These are phyloP conservation scores for Neurospora sp. DNA, from an alignment of 495 filamentous ascomycete genomes.

Conservation along the genomic window DNA sequence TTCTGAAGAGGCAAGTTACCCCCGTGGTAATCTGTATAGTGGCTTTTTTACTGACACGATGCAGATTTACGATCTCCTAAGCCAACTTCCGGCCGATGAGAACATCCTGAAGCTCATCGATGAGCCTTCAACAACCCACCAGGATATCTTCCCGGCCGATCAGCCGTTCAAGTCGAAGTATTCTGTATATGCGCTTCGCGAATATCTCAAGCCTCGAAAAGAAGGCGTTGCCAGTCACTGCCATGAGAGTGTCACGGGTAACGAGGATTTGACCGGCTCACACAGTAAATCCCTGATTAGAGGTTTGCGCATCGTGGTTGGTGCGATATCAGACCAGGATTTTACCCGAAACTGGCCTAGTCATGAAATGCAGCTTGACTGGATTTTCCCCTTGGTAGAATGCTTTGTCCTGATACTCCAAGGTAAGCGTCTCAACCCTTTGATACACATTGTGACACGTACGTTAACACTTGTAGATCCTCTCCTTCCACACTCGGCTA, in stretches of 20 bases:
- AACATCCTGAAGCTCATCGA: slow-evolving; percentile 49
- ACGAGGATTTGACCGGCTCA: slow-evolving; percentile 4
- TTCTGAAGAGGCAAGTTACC: slow-evolving; percentile 48
- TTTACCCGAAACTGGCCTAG: slow-evolving; percentile 29
- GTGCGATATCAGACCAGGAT: slow-evolving; percentile 34
- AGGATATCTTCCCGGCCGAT: slow-evolving; percentile 54
- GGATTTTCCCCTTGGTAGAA: slow-evolving; percentile 32
- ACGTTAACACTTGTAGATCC: slow-evolving; percentile 7
- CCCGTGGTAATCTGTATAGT: neutral
- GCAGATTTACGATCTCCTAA: slow-evolving; percentile 65
- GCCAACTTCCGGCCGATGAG: slow-evolving; percentile 61
- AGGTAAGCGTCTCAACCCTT: slow-evolving; percentile 21
- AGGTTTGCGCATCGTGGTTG: slow-evolving; percentile 35
- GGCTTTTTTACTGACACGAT: slow-evolving; percentile 14
- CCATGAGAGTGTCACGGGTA: neutral
- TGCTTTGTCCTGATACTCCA: slow-evolving; percentile 32
- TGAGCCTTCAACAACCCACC: slow-evolving; percentile 40
- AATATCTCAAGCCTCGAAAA: slow-evolving; percentile 25
- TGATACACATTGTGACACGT: neutral
- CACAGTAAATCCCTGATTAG: slow-evolving; percentile 24
- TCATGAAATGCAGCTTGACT: slow-evolving; percentile 28
- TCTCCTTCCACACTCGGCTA: slow-evolving; percentile 11
- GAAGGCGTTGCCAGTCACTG: neutral
- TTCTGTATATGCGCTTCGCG: slow-evolving; percentile 53
- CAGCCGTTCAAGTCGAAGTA: slow-evolving; percentile 70